phyloP scores from a whole-genome alignment of 139 green algal genomes.

The Chlorella sp. region DNA sequence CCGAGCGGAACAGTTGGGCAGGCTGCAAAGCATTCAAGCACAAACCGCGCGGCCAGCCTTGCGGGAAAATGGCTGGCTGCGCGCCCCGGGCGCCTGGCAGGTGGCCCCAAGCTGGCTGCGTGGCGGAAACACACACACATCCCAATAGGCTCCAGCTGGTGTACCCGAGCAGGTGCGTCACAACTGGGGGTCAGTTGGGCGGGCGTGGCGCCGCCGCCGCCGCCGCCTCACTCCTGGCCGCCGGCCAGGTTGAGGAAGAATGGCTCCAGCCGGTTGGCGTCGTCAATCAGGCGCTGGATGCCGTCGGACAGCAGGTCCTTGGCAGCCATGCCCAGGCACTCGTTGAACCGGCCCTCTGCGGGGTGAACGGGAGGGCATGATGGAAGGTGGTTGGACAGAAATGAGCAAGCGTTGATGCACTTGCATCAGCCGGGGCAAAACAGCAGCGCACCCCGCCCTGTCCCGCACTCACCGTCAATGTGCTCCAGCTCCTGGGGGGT shows the following conservation, averaged over 20 bases:
- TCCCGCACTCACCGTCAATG: conserved; percentile 16
- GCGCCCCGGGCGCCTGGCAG: too few species aligned
- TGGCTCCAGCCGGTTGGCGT: conserved; percentile 58
- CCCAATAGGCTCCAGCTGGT: too few species aligned
- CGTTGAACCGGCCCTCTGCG: conserved; percentile 38
- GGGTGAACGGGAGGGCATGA: too few species aligned
- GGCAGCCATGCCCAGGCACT: conserved; percentile 49
- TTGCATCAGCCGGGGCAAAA: too few species aligned
- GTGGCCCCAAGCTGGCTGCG: background rate
- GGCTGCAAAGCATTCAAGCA: too few species aligned
- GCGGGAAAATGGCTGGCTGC: too few species aligned
- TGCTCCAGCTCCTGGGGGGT: conserved; percentile 15
- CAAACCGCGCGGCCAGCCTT: too few species aligned
- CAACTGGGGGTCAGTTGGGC: background rate
- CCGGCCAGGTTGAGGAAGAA: conserved; percentile 51
- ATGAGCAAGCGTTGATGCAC: too few species aligned
- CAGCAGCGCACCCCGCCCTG: background rate
- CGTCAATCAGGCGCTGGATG: conserved; percentile 51
- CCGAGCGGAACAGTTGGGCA: too few species aligned
- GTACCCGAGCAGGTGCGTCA: too few species aligned
- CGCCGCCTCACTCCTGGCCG: conserved; percentile 48
- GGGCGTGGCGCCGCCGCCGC: too few species aligned
- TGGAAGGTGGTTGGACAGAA: background rate
- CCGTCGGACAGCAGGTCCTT: conserved; percentile 52
- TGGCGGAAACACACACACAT: too few species aligned